These are phyloP conservation scores for Paecilomyces niveus DNA, from an alignment of 2,329 filamentous ascomycete species.

Conservation along the genomic window DNA sequence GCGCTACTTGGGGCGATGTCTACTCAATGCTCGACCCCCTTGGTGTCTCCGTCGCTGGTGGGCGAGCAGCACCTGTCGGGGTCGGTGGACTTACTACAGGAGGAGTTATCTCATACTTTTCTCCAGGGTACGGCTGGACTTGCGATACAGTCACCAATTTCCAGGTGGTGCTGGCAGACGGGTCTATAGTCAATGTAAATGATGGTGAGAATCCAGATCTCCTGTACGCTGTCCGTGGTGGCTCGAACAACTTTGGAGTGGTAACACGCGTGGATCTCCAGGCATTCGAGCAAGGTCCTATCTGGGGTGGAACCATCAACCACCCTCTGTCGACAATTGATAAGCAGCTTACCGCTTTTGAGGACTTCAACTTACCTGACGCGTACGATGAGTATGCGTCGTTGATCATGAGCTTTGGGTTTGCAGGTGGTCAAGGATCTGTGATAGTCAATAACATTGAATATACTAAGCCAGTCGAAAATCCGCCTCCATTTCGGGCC, in stretches of 20 bases:
- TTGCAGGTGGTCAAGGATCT: too few species aligned
- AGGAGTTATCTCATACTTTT: constrained; percentile 43
- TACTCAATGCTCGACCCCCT: constrained; percentile 10
- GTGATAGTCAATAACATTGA: too few species aligned
- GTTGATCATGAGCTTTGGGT: too few species aligned
- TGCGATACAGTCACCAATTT: constrained; percentile 44
- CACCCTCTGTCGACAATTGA: too few species aligned
- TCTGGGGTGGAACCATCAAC: constrained; percentile 11
- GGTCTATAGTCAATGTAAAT: constrained; percentile 42
- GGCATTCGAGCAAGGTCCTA: neutral
- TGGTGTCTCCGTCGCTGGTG: constrained; percentile 14
- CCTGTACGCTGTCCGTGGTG: constrained; percentile 48
- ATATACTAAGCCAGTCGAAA: too few species aligned
- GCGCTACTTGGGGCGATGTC: neutral
- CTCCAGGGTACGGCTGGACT: constrained; percentile 41
- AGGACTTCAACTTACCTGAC: too few species aligned
- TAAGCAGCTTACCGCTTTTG: too few species aligned
- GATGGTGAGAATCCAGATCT: constrained; percentile 40
- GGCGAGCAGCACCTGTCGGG: constrained; percentile 16
- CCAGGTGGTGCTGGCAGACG: constrained; percentile 44
- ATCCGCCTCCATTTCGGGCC: too few species aligned
- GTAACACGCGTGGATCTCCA: constrained; percentile 19
- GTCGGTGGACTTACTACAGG: constrained; percentile 14
- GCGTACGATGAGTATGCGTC: too few species aligned
- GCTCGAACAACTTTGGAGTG: constrained; percentile 51